Evolutionary conservation across 2,329 filamentous ascomycete genomes (phyloP).

Genomic region (Kalmusia sp.): DNA sequence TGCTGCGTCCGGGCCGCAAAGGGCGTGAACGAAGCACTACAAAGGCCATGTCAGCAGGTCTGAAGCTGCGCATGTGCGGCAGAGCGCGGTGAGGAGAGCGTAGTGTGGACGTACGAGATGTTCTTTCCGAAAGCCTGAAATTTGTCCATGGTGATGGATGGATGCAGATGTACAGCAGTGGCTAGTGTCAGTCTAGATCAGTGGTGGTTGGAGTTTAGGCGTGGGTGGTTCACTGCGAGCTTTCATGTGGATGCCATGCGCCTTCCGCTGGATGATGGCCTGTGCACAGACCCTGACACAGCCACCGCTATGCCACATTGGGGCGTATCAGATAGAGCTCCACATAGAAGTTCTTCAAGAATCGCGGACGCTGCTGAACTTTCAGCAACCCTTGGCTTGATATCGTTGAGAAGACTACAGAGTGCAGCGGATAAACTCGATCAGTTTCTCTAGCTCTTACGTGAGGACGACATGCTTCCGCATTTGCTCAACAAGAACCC

Average conservation of each 20-base stretch:
- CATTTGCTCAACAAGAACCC: too few species aligned
- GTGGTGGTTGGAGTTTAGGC: constrained; percentile 8
- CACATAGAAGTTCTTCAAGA: too few species aligned
- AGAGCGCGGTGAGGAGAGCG: constrained; percentile 13
- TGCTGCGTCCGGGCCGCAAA: constrained; percentile 95
- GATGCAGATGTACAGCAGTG: constrained; percentile 8
- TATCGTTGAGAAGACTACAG: neutral
- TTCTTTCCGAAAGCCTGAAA: constrained; percentile 74
- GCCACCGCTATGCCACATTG: neutral
- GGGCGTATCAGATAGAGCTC: neutral
- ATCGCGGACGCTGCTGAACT: too few species aligned
- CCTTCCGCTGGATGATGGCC: neutral
- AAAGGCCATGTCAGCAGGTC: constrained; percentile 53
- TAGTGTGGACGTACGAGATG: constrained; percentile 62
- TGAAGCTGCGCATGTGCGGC: constrained; percentile 18
- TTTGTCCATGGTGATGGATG: constrained; percentile 65
- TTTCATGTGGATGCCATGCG: constrained; percentile 5
- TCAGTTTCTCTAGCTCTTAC: too few species aligned
- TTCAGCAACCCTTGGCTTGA: neutral
- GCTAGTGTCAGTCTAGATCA: neutral
- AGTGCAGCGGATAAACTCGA: too few species aligned
- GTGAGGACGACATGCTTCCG: too few species aligned
- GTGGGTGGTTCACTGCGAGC: constrained; percentile 4
- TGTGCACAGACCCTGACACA: neutral
- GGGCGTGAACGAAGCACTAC: constrained; percentile 83